Evolutionary conservation across 164 flowering plant species (phyloP).

Genomic region (Hamamelis virginiana): DNA sequence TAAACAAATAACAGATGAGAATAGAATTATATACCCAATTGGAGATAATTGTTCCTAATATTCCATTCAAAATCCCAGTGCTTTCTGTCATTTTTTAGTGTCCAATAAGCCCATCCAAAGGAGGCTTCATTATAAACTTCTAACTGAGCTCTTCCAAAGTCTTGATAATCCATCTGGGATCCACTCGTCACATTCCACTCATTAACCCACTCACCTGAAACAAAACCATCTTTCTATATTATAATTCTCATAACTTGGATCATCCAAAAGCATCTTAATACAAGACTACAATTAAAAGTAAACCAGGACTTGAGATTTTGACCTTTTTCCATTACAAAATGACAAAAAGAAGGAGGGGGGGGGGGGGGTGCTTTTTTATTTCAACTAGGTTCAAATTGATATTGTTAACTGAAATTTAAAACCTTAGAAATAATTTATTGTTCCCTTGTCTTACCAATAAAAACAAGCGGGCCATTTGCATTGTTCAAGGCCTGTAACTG

Average conservation of each 20-base stretch:
- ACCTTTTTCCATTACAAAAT: too few species aligned
- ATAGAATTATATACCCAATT: conserved; percentile 37
- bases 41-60: conserved; percentile 63
- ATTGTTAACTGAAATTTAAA: background rate
- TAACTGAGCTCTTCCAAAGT: conserved; percentile 70
- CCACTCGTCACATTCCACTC: conserved; percentile 67
- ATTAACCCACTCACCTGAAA: conserved; percentile 91
- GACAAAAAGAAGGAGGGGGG: too few species aligned
- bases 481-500: conserved; percentile 58
- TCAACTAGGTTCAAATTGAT: background rate
- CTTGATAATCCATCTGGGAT: conserved; percentile 58
- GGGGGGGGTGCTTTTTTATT: too few species aligned
- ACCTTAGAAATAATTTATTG: background rate
- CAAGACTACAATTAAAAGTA: too few species aligned
- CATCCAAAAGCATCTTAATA: background rate
- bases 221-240: conserved; percentile 3
- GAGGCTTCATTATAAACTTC: conserved; percentile 73
- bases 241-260: background rate
- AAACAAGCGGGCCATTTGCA: conserved; percentile 77
- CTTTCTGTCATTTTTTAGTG: conserved; percentile 67
- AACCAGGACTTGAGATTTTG: too few species aligned
- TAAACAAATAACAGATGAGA: background rate
- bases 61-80: conserved; percentile 96
- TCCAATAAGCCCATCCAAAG: conserved; percentile 95
- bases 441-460: conserved; percentile 54